phyloP scores from a whole-genome alignment of 805 yeast genomes.

The Clavispora carvajalis region DNA sequence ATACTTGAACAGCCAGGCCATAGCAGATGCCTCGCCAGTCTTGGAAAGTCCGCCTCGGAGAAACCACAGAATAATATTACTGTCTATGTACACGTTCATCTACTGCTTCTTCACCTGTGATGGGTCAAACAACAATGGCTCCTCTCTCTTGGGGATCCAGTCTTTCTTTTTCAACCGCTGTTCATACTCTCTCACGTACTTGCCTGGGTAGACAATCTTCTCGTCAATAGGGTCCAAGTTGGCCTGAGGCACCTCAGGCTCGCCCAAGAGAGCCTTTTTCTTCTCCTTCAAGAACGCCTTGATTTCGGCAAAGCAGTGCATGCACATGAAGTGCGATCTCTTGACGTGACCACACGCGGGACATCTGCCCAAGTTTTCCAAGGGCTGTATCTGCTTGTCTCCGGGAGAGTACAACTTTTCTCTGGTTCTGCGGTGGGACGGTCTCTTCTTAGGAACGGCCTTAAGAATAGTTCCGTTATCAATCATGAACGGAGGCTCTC shows the following conservation, averaged over 20 bases:
- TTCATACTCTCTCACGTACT: conserved; percentile 37
- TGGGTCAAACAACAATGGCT: conserved; percentile 32
- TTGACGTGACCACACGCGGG: conserved; percentile 94
- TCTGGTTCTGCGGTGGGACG: conserved; percentile 81
- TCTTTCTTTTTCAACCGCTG: conserved; percentile 34
- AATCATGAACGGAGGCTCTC: conserved; percentile 37
- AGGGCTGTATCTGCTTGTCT: conserved; percentile 69
- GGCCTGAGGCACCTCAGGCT: conserved; percentile 31
- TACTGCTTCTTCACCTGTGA: conserved; percentile 21
- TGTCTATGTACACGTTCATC: conserved; percentile 4
- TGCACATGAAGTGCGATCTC: conserved; percentile 85
- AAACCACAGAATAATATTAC: background rate
- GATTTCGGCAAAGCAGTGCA: conserved; percentile 85
- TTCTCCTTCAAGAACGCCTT: conserved; percentile 64
- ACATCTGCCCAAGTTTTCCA: conserved; percentile 78
- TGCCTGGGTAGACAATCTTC: conserved; percentile 70
- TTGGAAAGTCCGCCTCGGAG: too few relatives aligned
- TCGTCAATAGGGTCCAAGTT: conserved; percentile 58
- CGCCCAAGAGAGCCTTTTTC: conserved; percentile 24
- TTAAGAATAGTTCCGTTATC: conserved; percentile 64
- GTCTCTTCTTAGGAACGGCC: conserved; percentile 94
- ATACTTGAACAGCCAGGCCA: too few relatives aligned
- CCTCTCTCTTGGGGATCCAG: conserved; percentile 40
- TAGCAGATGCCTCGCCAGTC: too few relatives aligned
- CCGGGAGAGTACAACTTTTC: conserved; percentile 79